phyloP scores from a whole-genome alignment of 2,329 filamentous ascomycete genomes.

The Metarhizium anisopliae region DNA sequence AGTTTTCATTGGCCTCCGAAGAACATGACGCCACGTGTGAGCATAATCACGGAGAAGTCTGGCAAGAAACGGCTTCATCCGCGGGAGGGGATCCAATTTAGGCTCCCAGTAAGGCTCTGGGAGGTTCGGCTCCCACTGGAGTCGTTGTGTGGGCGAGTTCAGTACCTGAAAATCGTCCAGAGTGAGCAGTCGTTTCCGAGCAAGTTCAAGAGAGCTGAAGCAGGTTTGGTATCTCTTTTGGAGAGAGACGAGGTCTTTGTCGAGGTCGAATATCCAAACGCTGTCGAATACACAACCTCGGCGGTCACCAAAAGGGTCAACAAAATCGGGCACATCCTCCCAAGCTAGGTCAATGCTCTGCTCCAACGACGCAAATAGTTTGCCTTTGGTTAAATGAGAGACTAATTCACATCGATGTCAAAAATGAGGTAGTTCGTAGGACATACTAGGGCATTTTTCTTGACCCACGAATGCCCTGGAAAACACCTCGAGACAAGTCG shows the following conservation, averaged over 20 bases:
- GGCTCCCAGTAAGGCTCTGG: slow-evolving; percentile 11
- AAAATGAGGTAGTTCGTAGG: not conserved
- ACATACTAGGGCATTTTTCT: slow-evolving; percentile 9
- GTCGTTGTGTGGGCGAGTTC: not conserved
- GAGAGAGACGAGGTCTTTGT: slow-evolving; percentile 9
- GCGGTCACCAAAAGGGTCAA: slow-evolving; percentile 14
- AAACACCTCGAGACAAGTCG: slow-evolving; percentile 7
- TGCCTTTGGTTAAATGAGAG: slow-evolving; percentile 4
- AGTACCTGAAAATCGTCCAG: slow-evolving; percentile 9
- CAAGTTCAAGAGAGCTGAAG: slow-evolving; percentile 1
- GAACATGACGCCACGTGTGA: slow-evolving; percentile 13
- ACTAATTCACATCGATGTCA: not conserved
- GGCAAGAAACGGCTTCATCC: slow-evolving; percentile 9
- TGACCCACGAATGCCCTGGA: slow-evolving; percentile 5
- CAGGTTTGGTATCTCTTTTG: slow-evolving; percentile 7
- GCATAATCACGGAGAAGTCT: slow-evolving; percentile 10
- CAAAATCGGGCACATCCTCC: slow-evolving; percentile 11
- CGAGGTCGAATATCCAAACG: slow-evolving; percentile 13
- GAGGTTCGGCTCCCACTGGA: not conserved
- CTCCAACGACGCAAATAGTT: slow-evolving; percentile 6
- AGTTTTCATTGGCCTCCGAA: slow-evolving; percentile 9
- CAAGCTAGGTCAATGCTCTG: slow-evolving; percentile 6
- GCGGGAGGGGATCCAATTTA: not conserved
- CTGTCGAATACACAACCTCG: slow-evolving; percentile 10
- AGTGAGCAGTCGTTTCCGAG: slow-evolving; percentile 8